Conservation (phyloP, 2,329 filamentous ascomycete species). For the Orbilia javanica region DNA sequence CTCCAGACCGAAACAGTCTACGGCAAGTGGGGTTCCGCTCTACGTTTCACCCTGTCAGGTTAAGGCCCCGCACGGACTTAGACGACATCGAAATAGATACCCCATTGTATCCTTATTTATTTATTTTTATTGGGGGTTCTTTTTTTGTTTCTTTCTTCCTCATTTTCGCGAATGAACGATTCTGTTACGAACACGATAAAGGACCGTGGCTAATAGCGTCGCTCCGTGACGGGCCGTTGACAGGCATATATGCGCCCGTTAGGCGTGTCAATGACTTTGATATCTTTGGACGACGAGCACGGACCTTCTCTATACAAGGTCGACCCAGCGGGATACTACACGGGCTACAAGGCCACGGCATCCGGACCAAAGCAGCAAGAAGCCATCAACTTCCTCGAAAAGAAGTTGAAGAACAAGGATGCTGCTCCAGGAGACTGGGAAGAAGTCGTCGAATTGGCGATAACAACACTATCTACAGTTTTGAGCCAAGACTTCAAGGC, state of each 20-base stretch:
- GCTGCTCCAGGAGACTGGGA: constrained; percentile 92
- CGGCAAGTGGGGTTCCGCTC: constrained; percentile 12
- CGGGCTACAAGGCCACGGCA: constrained; percentile 97
- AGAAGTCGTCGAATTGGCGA: constrained; percentile 96
- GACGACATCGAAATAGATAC: constrained; percentile 8
- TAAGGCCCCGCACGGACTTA: constrained; percentile 35
- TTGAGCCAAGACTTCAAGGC: constrained; percentile 99
- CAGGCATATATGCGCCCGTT: constrained; percentile 98
- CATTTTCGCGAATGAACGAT: constrained; percentile 26
- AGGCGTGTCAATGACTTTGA: constrained; percentile 93
- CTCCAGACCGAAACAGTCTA: constrained; percentile 16
- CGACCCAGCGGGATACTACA: constrained; percentile 97
- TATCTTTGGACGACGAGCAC: constrained; percentile 90
- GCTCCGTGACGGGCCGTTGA: constrained; percentile 53
- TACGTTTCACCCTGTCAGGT: constrained; percentile 8
- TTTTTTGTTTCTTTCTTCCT: background rate
- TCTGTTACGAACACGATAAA: constrained; percentile 51
- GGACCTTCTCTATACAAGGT: constrained; percentile 98
- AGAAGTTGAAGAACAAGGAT: constrained; percentile 99
- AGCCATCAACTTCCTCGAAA: constrained; percentile 97
- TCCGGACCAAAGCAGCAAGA: constrained; percentile 99
- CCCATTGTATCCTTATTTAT: constrained; percentile 14
- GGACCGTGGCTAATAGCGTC: constrained; percentile 51
- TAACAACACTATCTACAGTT: constrained; percentile 93
- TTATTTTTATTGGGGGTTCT: too few relatives aligned